phyloP scores from a whole-genome alignment of 139 green algal genomes.

The Edaphochlamys debaryana region DNA sequence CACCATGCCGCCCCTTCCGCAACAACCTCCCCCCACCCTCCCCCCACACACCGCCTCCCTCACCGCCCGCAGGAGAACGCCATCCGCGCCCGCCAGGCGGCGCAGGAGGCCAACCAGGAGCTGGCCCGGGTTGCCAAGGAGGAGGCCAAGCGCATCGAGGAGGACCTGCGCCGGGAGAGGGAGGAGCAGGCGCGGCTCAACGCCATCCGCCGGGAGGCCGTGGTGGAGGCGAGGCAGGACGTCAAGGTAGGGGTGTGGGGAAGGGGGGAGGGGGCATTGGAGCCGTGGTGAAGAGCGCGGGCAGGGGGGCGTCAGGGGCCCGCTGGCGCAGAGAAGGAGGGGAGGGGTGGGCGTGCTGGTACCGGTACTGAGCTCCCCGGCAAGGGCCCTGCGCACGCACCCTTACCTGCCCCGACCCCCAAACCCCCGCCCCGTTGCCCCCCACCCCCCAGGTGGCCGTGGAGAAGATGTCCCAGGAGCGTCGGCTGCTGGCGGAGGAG shows the following conservation, averaged over 20 bases:
- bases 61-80: constrained; percentile 51
- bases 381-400: no score
- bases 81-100: constrained; percentile 48
- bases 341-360: no score
- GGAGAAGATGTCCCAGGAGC: constrained; percentile 43
- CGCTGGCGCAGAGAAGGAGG: no score
- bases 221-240: constrained; percentile 54
- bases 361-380: no score
- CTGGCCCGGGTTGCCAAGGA: constrained; percentile 50
- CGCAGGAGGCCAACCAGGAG: constrained; percentile 51
- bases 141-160: constrained; percentile 53
- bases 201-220: constrained; percentile 40
- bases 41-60: no score
- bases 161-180: constrained; percentile 49
- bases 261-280: neutral
- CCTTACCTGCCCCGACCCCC: no score
- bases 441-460: constrained; percentile 6
- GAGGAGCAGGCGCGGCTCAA: constrained; percentile 59
- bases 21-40: no score
- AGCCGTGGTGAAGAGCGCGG: neutral
- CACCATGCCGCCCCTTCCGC: no score
- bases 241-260: constrained; percentile 14
- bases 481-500: constrained; percentile 47
- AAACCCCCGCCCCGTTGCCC: no score
- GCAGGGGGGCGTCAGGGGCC: neutral